Base-by-base conservation (phyloP, 192 early-diverging fungal species). In the Podila horticola region DNA sequence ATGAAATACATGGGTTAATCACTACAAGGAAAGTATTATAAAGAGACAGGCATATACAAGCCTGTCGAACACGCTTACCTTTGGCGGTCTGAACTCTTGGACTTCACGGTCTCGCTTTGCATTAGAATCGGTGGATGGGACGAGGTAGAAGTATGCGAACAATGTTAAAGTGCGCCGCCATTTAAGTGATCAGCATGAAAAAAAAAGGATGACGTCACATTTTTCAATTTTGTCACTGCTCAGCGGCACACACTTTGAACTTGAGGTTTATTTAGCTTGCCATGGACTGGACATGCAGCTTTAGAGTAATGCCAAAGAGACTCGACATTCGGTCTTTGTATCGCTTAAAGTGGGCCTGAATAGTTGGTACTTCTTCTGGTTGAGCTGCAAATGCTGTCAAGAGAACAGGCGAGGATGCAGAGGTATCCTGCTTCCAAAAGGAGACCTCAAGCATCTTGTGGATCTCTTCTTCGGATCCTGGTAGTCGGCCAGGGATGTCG, bases 311-410 rank as follows among this genome's bases (percentile, higher is more conserved):
- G 5, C 67, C 62, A 52, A 73, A 81, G 7, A 59, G 51, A 5
- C 58, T 13, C 1, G 45, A 55, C 17, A 66, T 62, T 15, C 58
- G 13, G 24, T 81, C 67, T 20, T 62, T 63, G 58, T 81, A 81
- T 28, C 33, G n/a, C n/a, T 57, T 67, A 22, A 73, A 73, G 45
- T 81, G 77, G 1, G 13, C 9, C 29, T 69, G 66, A 5, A 81
- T 67, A 8, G 24, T 13, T 12, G 66, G 61, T 52, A 81, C 49
- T 41, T 81, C 50, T 15, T 81, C 71, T 13, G 77, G 77, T 17
- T 81, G 77, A 19, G 77, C 77, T 29, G 77, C 77, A 49, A 81
- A 81, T 10, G 71, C 77, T 15, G 77, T 73, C 49, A 81, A 33
- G 5, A 81, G 62, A 20, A 38, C 62, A 1, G 71, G 69, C 31